Base-by-base conservation (phyloP, 176 grass and related monocot genomes). In the Stipa capillata region DNA sequence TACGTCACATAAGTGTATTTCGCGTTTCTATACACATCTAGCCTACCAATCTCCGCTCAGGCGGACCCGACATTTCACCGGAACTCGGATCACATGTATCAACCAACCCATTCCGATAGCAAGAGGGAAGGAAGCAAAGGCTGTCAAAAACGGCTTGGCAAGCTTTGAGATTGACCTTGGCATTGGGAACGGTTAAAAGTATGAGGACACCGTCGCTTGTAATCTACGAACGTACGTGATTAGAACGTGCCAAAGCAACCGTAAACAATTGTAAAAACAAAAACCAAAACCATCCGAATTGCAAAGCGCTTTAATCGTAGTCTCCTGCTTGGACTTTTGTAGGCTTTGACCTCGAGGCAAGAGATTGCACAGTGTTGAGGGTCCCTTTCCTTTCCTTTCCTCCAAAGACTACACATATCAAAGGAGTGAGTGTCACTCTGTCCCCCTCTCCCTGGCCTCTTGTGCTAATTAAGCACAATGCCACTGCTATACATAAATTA, bases 281-380 rank as follows among this genome's bases (percentile, higher is more conserved):
- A 52, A 1, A 12, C 23, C 6, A 28, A 54, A 70, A 54, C 41
- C 41, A 14, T 37, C 45, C 28, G 36, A 71, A 63, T 83, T 42
- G 43, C 64, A 80, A 76, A 72, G 71, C 18, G 48, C 70, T 77
- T 84, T 79, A 67, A 34, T 57, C 48, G 51, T 50, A 65, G 88
- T 65, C 43, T 40, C 67, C 55, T 68, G 44, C 77, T 79, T 81
- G 89, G 81, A 87, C 85, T 87, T 75, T 78, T 72, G 17, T 84
- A 76, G 81, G 63, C 35, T 76, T 89, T 91, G 89, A 91, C 85
- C 81, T 91, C 64, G 77, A 87, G 28, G 64, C 9, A 20, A 73
- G 55, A 43, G 40, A 33, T 36, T 21, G 20, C 33, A 49, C 31
- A 29, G 48, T 77, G 7, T 16, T 32, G n/a, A 37, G 57, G 29